Conservation (phyloP, 1,284 basidiomycete genomes). For the Trametes sp. region DNA sequence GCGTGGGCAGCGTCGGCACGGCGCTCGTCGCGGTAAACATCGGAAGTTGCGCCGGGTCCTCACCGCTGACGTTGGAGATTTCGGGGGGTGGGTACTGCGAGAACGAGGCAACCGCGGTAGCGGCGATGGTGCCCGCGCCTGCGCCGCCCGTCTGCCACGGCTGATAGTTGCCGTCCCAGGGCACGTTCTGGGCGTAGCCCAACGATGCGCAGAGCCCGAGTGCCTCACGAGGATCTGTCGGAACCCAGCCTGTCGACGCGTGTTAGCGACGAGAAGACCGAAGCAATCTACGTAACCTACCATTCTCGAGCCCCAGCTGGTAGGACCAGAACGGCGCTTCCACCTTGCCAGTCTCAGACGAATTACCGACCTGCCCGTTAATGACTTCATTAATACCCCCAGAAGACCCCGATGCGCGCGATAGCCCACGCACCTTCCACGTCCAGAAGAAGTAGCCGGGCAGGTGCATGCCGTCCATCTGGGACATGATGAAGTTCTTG, state of each 20-base stretch:
- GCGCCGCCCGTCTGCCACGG: slow-evolving; percentile 80
- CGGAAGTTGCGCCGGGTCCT: slow-evolving; percentile 56
- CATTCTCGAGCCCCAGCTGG: slow-evolving; percentile 58
- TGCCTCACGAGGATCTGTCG: slow-evolving; percentile 73
- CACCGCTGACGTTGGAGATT: slow-evolving; percentile 53
- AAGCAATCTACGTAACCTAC: slow-evolving; percentile 33
- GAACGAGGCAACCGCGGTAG: slow-evolving; percentile 56
- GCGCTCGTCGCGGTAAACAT: slow-evolving; percentile 75
- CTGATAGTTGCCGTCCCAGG: slow-evolving; percentile 65
- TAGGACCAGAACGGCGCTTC: slow-evolving; percentile 59
- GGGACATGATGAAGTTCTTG: slow-evolving; percentile 59
- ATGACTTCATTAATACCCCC: slow-evolving; percentile 3
- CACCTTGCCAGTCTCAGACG: slow-evolving; percentile 45
- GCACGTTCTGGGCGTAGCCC: slow-evolving; percentile 49
- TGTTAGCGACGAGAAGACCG: neutral
- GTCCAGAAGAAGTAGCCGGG: slow-evolving; percentile 71
- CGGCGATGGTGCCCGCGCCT: slow-evolving; percentile 65
- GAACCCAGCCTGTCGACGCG: slow-evolving; percentile 68
- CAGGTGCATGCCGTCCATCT: slow-evolving; percentile 63
- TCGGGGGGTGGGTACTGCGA: slow-evolving; percentile 62
- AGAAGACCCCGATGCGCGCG: slow-evolving; percentile 3
- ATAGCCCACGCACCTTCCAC: slow-evolving; percentile 58
- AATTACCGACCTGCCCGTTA: slow-evolving; percentile 54
- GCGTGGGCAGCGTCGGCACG: slow-evolving; percentile 62
- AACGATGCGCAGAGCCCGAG: slow-evolving; percentile 67